A percentile compares a stretch with the other conserved stretches of the same genome.
phyloP scores from a whole-genome alignment of 768 basidiomycete genomes.

The Phylloporus sp. region DNA sequence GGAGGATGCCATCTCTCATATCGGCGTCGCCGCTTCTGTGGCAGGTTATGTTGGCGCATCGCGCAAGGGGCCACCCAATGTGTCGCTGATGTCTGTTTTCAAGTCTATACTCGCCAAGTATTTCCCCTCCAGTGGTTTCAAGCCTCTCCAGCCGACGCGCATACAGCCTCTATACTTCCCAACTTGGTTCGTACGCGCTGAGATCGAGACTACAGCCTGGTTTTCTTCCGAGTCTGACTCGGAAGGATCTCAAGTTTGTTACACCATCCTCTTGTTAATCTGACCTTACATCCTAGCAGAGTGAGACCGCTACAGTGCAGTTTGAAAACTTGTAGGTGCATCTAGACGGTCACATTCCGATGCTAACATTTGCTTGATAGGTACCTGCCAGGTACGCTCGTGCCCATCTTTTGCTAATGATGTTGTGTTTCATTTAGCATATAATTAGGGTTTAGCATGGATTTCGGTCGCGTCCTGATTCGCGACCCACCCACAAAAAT shows the following conservation, averaged over 20 bases:
- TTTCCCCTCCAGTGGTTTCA: constrained; percentile 37
- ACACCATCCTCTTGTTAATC: constrained; percentile 1
- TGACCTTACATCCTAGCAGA: constrained; percentile 23
- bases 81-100: constrained; percentile 24
- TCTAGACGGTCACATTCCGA: background rate
- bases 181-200: constrained; percentile 57
- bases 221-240: constrained; percentile 22
- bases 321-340: constrained; percentile 47
- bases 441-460: constrained; percentile 23
- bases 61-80: constrained; percentile 4
- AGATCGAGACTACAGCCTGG: constrained; percentile 39
- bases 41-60: constrained; percentile 25
- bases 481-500: constrained; percentile 25
- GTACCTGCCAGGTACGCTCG: constrained; percentile 28
- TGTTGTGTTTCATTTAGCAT: background rate
- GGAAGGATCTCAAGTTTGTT: constrained; percentile 24
- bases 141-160: constrained; percentile 41
- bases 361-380: constrained; percentile 19
- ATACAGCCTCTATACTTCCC: constrained; percentile 59
- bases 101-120: constrained; percentile 35
- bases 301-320: constrained; percentile 30
- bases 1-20: constrained; percentile 39
- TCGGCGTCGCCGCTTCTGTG: constrained; percentile 35
- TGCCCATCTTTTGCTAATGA: background rate
- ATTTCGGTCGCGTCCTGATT: constrained; percentile 43